phyloP scores from a whole-genome alignment of 176 grass and related monocot species.

The Eleusine coracana region DNA sequence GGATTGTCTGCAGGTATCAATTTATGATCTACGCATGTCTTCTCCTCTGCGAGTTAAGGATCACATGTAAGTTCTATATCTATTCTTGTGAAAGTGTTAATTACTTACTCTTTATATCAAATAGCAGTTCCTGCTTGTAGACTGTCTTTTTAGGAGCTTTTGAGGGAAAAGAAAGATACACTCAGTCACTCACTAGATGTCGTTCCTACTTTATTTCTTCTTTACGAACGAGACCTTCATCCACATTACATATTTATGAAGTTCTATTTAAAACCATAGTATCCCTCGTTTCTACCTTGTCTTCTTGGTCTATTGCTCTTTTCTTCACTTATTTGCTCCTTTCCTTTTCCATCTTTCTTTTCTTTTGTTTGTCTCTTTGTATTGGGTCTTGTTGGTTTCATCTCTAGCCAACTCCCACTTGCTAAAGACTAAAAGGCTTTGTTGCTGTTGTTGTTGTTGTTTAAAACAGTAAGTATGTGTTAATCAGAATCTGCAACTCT shows the following conservation, averaged over 20 bases:
- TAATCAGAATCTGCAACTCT: neutral
- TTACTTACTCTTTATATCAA: neutral
- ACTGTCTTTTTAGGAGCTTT: conserved; percentile 6
- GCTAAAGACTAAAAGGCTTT: neutral
- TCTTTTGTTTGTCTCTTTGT: neutral
- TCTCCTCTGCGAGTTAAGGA: conserved; percentile 87
- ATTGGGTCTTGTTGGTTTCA: too few species aligned
- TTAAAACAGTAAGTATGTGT: neutral
- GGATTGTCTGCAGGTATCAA: conserved; percentile 68
- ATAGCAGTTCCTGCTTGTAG: neutral
- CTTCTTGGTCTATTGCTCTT: too few species aligned
- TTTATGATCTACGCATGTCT: conserved; percentile 92
- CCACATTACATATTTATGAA: neutral
- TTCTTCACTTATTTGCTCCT: too few species aligned
- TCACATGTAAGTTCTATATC: conserved; percentile 81
- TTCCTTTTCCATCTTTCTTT: neutral
- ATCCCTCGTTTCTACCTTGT: too few species aligned
- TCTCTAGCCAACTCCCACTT: too few species aligned
- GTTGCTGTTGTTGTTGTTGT: neutral
- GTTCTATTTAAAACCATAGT: neutral
- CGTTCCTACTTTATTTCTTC: neutral
- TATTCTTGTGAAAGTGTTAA: conserved; percentile 24
- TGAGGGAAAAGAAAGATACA: conserved; percentile 2
- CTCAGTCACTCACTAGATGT: conserved; percentile 4
- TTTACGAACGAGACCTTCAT: neutral